Evolutionary conservation across 768 basidiomycete genomes (phyloP), one percentile per base, ranked within the genome.

Genomic region (Cubamyces sp.): DNA sequence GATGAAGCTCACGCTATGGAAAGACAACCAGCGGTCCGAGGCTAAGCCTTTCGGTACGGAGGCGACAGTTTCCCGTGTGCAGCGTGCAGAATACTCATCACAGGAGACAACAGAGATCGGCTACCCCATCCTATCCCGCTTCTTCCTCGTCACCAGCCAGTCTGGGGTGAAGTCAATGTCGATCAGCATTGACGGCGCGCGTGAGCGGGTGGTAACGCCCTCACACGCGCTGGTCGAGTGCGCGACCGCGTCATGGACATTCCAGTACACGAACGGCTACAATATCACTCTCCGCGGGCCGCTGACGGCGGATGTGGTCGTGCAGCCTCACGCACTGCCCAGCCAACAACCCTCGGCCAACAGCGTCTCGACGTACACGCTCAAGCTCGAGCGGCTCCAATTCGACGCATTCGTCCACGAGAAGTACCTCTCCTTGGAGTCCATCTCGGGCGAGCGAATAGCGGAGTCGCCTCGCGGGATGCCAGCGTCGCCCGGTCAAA

Each of bases 1-100:
- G 48, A 85, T 93, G 84, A 90, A 86, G 71, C 81, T 94, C 66
- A 92, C 90, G 3, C 75, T 94, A n/a, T 93, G 92, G 92, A 91
- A 91, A 71, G 91, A 92, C 72, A 92, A 90, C 68, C 84, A 86
- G 70, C 82, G 80, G 67, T 82, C 80, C 25, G 92, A 93, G 70
- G 91, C 91, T 34, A 94, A 92, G 69, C 88, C 88, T 9, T 92
- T 94, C 68, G 91, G 92, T 93, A 57, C 50, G 88, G 77, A 37
- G 16, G 12, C 19, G 14, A 16, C 41, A 25, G n/a, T 37, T n/a
- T 55, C 19, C 47, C 34, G 40, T 50, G 37, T 45, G 55, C 28
- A 15, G 54, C 30, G 45, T 55, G 19, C 23, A 54, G 25, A 56
- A 51, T 5, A 26, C 18, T 34, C 34, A 34, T 34, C 34, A 34